These are phyloP conservation scores for Gentiana macrophylla DNA, from an alignment of 257 asterid species.

Conservation along the genomic window DNA sequence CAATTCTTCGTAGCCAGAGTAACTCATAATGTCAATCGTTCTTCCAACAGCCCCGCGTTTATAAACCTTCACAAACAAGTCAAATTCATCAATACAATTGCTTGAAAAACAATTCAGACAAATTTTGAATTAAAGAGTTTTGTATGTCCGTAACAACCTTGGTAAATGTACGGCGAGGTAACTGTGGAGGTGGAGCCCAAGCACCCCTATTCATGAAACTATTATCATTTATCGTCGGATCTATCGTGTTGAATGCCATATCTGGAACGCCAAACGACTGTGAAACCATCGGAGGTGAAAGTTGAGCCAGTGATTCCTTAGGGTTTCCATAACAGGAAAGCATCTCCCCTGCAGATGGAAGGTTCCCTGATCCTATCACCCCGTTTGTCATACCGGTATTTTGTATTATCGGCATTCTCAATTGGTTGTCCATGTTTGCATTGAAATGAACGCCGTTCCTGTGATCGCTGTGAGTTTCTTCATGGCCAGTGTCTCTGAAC, in stretches of 20 bases:
- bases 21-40: slow-evolving; percentile 75
- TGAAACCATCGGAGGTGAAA: slow-evolving; percentile 82
- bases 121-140: neutral
- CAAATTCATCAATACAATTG: slow-evolving; percentile 12
- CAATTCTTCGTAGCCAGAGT: slow-evolving; percentile 84
- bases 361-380: slow-evolving; percentile 44
- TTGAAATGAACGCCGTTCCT: slow-evolving; percentile 42
- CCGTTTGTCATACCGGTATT: slow-evolving; percentile 47
- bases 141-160: slow-evolving; percentile 40
- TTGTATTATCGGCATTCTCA: slow-evolving; percentile 58
- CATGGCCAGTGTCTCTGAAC: slow-evolving; percentile 56
- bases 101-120: neutral
- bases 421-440: slow-evolving; percentile 46
- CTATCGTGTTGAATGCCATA: slow-evolving; percentile 74
- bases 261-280: slow-evolving; percentile 98
- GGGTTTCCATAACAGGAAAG: slow-evolving; percentile 52
- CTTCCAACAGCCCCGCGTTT: slow-evolving; percentile 98
- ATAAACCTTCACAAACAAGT: slow-evolving; percentile 54
- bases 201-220: slow-evolving; percentile 64
- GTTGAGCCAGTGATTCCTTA: slow-evolving; percentile 73
- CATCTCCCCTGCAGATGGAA: slow-evolving; percentile 55
- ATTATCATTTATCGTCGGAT: slow-evolving; percentile 57
- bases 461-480: slow-evolving; percentile 54
- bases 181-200: slow-evolving; percentile 72
- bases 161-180: slow-evolving; percentile 79